A percentile compares a stretch with the other conserved stretches of the same genome.
Evolutionary conservation across 1,284 basidiomycete genomes (phyloP).

Genomic region (Naganishia sp.): DNA sequence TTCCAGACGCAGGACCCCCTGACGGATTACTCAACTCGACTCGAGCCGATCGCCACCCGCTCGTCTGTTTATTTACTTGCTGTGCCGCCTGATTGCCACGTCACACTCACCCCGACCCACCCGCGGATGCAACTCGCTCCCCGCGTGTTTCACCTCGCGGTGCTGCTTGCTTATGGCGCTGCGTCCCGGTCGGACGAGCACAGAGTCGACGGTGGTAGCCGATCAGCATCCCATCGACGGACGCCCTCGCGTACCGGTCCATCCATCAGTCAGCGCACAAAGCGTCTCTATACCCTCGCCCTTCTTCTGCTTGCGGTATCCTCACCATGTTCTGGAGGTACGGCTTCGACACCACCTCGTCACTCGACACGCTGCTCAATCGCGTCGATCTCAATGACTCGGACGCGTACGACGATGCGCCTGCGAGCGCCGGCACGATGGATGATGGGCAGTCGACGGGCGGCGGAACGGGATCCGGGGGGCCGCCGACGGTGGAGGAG

Average conservation of each 20-base stretch:
- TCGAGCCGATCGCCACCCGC: no score
- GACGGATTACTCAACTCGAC: no score
- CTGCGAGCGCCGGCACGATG: not conserved
- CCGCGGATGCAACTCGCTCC: no score
- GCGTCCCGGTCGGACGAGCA: not conserved
- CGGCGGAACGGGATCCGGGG: not conserved
- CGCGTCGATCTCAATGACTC: slow-evolving; percentile 41
- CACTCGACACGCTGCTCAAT: slow-evolving; percentile 49
- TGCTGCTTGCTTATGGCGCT: not conserved
- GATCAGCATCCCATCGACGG: not conserved
- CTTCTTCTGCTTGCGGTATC: not conserved
- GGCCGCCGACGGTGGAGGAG: slow-evolving; percentile 68
- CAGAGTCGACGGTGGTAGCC: no score
- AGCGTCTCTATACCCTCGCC: not conserved
- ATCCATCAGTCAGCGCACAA: not conserved
- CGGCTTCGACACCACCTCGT: slow-evolving; percentile 50
- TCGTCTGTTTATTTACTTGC: no score
- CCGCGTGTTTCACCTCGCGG: not conserved
- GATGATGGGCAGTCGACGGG: not conserved
- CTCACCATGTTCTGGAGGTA: slow-evolving; percentile 52
- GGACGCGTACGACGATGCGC: slow-evolving; percentile 10
- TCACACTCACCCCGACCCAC: no score
- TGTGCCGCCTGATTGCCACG: no score
- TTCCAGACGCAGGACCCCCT: no score
- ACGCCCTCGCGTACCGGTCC: slow-evolving; percentile 2